These are phyloP conservation scores for Schizonepeta tenuifolia DNA, from an alignment of 257 asterid genomes.

Conservation along the genomic window DNA sequence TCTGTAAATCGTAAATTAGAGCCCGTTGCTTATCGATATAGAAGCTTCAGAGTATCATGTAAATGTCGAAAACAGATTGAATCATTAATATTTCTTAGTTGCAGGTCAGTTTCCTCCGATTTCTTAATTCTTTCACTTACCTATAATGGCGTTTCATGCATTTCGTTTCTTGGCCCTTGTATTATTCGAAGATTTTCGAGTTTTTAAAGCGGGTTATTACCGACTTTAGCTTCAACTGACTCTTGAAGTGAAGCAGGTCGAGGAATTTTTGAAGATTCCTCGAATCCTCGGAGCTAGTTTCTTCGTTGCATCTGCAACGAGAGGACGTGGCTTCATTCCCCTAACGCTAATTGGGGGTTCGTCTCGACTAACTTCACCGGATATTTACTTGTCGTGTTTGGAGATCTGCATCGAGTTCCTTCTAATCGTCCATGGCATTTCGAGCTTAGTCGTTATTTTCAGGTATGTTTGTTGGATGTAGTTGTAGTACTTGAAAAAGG, in stretches of 20 bases:
- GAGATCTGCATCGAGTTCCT: background rate
- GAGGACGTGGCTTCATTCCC: background rate
- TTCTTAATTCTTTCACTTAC: background rate
- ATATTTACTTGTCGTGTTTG: background rate
- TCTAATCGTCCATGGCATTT: background rate
- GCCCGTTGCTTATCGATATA: conserved; percentile 2
- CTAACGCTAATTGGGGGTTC: background rate
- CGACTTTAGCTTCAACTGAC: background rate
- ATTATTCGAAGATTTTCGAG: background rate
- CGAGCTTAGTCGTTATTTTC: background rate
- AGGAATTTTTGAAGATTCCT: background rate
- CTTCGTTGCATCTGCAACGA: background rate
- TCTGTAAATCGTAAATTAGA: conserved; percentile 32
- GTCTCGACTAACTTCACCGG: background rate
- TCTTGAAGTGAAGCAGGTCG: background rate
- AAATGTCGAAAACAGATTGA: conserved; percentile 24
- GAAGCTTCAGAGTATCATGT: conserved; percentile 20
- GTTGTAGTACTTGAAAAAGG: background rate
- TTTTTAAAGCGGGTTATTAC: background rate
- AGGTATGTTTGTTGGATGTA: background rate
- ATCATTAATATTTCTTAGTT: background rate
- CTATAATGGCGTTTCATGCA: background rate
- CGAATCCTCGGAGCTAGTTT: background rate
- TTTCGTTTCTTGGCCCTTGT: background rate
- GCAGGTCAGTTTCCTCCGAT: background rate